phyloP scores from a whole-genome alignment of 2,329 filamentous ascomycete species.

The Sclerotinia borealis region DNA sequence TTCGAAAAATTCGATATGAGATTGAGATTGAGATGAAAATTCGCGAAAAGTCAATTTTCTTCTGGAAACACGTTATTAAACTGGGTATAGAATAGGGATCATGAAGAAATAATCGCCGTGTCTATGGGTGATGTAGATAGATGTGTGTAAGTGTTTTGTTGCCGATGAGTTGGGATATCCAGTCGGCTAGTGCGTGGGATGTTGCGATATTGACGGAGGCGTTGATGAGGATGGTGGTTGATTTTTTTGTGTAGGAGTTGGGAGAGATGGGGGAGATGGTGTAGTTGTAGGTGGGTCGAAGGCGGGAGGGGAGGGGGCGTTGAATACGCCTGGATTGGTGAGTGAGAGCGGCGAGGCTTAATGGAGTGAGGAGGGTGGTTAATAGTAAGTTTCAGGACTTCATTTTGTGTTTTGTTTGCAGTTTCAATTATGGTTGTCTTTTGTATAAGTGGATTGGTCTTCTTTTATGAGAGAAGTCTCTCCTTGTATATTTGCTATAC shows the following conservation, averaged over 20 bases:
- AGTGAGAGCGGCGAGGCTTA: neutral
- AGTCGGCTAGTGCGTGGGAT: conserved; percentile 28
- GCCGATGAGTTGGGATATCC: conserved; percentile 32
- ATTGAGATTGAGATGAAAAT: no score
- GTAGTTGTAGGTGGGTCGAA: neutral
- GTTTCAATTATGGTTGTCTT: neutral
- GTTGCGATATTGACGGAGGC: neutral
- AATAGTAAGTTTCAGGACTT: neutral
- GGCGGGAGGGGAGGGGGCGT: neutral
- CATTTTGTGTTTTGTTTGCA: neutral
- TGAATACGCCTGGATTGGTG: neutral
- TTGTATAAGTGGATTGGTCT: neutral
- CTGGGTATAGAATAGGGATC: conserved; percentile 29
- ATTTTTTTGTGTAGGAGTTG: neutral
- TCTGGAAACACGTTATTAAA: no score
- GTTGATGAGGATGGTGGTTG: neutral
- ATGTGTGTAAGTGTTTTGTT: conserved; percentile 31
- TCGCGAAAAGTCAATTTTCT: no score
- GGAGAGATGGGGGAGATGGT: neutral
- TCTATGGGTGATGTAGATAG: conserved; percentile 39
- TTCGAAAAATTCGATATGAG: no score
- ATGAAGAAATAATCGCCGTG: conserved; percentile 39
- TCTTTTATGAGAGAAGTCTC: no score
- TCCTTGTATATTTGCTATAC: neutral
- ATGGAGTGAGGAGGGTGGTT: neutral